Evolutionary conservation across 2,329 filamentous ascomycete genomes (phyloP).

Genomic region (Aspergillus arachidicola): DNA sequence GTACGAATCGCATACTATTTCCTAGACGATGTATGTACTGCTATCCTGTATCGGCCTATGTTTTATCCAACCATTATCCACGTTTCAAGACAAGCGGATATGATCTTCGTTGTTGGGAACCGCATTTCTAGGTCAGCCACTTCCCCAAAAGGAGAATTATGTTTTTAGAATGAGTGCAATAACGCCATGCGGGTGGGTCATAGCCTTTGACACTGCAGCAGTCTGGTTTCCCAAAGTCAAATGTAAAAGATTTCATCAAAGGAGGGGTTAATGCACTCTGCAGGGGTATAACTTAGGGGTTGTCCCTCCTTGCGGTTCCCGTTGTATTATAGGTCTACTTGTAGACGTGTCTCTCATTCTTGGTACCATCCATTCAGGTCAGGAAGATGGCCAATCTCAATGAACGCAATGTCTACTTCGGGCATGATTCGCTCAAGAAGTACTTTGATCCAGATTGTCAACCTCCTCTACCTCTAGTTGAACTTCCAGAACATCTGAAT

Average conservation of each 20-base stretch:
- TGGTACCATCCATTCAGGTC: constrained; percentile 2
- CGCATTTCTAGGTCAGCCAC: neutral
- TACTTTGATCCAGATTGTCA: constrained; percentile 63
- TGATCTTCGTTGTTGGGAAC: neutral
- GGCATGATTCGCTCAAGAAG: constrained; percentile 58
- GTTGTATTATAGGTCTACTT: neutral
- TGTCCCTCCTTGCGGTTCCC: constrained; percentile 8
- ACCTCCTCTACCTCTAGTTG: constrained; percentile 63
- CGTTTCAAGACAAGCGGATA: neutral
- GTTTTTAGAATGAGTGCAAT: neutral
- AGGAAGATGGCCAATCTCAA: constrained; percentile 32
- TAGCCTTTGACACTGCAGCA: neutral
- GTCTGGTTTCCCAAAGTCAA: neutral
- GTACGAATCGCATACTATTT: neutral
- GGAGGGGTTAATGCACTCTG: constrained; percentile 2
- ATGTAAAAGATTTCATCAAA: neutral
- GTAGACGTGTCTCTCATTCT: neutral
- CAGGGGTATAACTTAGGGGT: constrained; percentile 11
- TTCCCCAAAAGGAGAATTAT: neutral
- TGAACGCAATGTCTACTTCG: constrained; percentile 59
- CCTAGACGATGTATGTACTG: neutral
- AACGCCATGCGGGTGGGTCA: neutral
- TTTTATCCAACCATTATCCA: neutral
- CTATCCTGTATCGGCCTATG: neutral
- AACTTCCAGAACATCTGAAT: constrained; percentile 61